Evolutionary conservation across 2,329 filamentous ascomycete species (phyloP).

Genomic region (Ophiostoma novo-ulmi): DNA sequence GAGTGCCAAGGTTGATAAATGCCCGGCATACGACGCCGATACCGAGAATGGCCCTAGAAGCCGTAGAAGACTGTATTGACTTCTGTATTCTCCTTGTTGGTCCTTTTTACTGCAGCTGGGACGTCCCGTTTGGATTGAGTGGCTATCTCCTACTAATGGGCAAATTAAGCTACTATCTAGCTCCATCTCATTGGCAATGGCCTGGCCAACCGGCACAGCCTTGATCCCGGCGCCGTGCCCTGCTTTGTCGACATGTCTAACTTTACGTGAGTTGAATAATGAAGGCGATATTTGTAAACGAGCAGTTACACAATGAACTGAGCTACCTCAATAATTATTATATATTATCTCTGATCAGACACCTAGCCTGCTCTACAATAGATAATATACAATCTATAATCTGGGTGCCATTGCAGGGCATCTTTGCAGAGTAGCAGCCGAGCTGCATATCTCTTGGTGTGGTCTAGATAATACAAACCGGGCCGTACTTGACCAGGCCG

Average conservation of each 20-base stretch:
- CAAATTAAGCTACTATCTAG: not conserved
- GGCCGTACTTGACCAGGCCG: too few species aligned
- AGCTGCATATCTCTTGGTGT: not conserved
- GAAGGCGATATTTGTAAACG: not conserved
- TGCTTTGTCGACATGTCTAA: conserved; percentile 1
- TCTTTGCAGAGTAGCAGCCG: not conserved
- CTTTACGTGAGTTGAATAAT: not conserved
- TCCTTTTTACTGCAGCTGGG: not conserved
- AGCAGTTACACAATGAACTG: not conserved
- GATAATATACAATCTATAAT: not conserved
- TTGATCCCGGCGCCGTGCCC: not conserved
- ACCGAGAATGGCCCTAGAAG: not conserved
- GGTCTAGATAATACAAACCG: not conserved
- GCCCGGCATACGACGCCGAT: conserved; percentile 6
- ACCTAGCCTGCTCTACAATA: too few species aligned
- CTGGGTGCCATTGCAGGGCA: not conserved
- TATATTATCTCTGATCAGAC: too few species aligned
- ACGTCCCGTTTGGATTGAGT: not conserved
- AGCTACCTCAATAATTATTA: not conserved
- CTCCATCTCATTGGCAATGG: not conserved
- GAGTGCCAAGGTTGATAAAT: not conserved
- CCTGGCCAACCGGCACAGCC: not conserved
- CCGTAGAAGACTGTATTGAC: not conserved
- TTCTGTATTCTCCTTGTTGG: not conserved
- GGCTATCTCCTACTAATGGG: not conserved